Percentiles rank a stretch among this genome's conserved stretches.
Evolutionary conservation across 1,284 basidiomycete genomes (phyloP).

Genomic region (Melampsora abietis-canadensis): DNA sequence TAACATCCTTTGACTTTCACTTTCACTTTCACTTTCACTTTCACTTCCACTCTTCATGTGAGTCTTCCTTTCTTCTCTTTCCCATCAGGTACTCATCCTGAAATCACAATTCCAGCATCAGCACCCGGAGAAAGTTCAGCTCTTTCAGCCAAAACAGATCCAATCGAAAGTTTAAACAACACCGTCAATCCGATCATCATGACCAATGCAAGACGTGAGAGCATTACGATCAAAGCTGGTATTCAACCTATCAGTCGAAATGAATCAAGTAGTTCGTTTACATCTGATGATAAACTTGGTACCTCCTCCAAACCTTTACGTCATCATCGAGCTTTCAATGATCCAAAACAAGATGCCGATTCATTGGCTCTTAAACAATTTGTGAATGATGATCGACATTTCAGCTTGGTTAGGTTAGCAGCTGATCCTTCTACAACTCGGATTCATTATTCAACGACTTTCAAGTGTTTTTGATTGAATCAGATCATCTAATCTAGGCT

Average conservation of each 20-base stretch:
- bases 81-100: slow-evolving; percentile 27
- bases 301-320: neutral
- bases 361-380: slow-evolving; percentile 67
- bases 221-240: slow-evolving; percentile 14
- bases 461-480: neutral
- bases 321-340: neutral
- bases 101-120: slow-evolving; percentile 33
- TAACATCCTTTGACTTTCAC: neutral
- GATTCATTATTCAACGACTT: too few relatives aligned
- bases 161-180: neutral
- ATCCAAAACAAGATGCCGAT: neutral
- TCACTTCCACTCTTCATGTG: neutral
- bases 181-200: slow-evolving; percentile 31
- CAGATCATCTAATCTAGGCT: neutral
- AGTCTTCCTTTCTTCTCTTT: too few relatives aligned
- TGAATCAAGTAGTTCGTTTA: neutral
- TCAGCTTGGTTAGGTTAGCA: slow-evolving; percentile 81
- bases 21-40: neutral
- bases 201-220: slow-evolving; percentile 12
- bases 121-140: slow-evolving; percentile 15
- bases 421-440: slow-evolving; percentile 44
- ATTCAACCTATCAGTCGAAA: neutral
- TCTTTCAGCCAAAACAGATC: slow-evolving; percentile 23
- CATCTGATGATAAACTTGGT: neutral
- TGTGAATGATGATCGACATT: slow-evolving; percentile 82